Base-by-base conservation (phyloP, 495 filamentous ascomycete species). In the Neurospora sp. region DNA sequence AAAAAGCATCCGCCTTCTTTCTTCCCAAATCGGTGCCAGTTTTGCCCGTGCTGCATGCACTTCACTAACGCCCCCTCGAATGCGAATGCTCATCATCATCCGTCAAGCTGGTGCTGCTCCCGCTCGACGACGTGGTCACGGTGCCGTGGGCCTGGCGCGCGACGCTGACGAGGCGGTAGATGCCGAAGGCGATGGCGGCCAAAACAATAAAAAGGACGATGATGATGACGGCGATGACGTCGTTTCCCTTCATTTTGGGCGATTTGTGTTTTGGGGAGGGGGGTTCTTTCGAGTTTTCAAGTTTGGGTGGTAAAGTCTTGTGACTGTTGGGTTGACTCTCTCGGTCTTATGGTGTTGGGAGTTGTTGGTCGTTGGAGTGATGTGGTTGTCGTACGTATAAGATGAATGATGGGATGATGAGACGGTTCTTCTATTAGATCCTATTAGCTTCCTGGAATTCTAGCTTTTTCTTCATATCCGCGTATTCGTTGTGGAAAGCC, bases 191-290 rank as follows among this genome's bases (percentile, higher is more conserved):
- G 74, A 90, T 89, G 73, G 89, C 81, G 53, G 89, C 90, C 37
- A 94, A 88, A 65, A 93, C 79, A 80, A 93, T 80, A 82, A 93
- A 93, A 73, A 94, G 87, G 48, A 93, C 76, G 82, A 94, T 93
- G 81, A 94, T 90, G 82, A 94, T 94, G 80, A 94, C 87, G 40
- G 91, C 92, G 81, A 94, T 92, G 78, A 90, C 87, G 82, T 92
- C 87, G 88, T 94, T 94, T 84, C 89, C 82, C 81, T 92, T 83
- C 74, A 90, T 86, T 83, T 84, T 90, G 70, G 71, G 72, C 69
- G 76, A 76, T 69, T 22, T 31, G 27, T 20, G 14, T 12, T 65
- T 73, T 68, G 74, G 71, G 18, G 27, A 1, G 27, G 27, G 27
- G 18, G 9, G 10, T 37, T 9, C 0, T 40, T 11, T 39, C 44